Percentiles rank a stretch among this genome's conserved stretches.
phyloP scores from a whole-genome alignment of 208 protist species.

The Tetramitus jugosus region DNA sequence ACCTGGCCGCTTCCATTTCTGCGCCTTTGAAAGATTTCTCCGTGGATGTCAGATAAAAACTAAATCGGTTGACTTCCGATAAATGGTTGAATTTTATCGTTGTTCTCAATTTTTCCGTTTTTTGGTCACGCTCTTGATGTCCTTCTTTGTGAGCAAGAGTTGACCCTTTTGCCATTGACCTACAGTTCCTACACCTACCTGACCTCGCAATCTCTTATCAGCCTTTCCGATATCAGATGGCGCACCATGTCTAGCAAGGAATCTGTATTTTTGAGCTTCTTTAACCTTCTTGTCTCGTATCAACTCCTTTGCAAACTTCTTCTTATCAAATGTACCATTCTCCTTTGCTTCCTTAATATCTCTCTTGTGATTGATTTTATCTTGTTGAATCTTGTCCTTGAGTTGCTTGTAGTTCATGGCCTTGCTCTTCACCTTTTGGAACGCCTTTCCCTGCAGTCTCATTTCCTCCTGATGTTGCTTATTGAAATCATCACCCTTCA shows the following conservation, averaged over 20 bases:
- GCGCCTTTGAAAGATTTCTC: too few relatives aligned
- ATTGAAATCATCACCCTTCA: neutral
- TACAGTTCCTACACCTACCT: neutral
- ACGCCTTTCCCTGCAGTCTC: neutral
- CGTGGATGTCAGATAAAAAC: too few relatives aligned
- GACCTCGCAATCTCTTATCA: neutral
- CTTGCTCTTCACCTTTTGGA: neutral
- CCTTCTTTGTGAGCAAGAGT: neutral
- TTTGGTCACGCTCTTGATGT: too few relatives aligned
- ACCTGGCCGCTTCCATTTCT: too few relatives aligned
- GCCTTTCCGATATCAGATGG: neutral
- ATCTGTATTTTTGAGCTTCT: neutral
- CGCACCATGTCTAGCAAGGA: neutral
- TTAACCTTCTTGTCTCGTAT: neutral
- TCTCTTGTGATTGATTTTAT: neutral
- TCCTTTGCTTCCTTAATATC: neutral
- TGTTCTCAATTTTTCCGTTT: too few relatives aligned
- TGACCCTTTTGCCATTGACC: neutral
- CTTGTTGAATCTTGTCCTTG: neutral
- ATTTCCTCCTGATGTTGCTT: neutral
- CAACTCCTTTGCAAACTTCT: neutral
- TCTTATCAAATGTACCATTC: constrained; percentile 3
- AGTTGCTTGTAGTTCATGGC: neutral
- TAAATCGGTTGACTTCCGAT: too few relatives aligned
- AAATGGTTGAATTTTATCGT: too few relatives aligned